Evolutionary conservation across 1,284 basidiomycete species (phyloP).

Genomic region (Tremellales sp.): DNA sequence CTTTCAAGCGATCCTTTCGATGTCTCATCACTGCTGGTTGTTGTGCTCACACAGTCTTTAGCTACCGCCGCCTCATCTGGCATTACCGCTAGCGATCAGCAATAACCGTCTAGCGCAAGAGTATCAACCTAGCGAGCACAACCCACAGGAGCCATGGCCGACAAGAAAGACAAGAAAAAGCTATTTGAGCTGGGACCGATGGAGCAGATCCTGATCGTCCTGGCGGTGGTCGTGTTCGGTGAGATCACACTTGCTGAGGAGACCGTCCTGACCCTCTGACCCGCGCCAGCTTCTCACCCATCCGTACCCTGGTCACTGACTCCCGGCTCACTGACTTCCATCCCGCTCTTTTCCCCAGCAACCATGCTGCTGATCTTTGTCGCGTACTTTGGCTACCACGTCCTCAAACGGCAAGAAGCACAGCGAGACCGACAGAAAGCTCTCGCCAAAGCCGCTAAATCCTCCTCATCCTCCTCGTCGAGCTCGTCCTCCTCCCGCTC

Average conservation of each 20-base stretch:
- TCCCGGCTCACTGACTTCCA: slow-evolving; percentile 10
- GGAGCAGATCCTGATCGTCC: slow-evolving; percentile 28
- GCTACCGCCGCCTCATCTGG: no score
- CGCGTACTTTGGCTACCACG: slow-evolving; percentile 32
- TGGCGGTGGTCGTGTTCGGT: slow-evolving; percentile 33
- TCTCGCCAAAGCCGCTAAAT: slow-evolving; percentile 15
- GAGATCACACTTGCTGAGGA: neutral
- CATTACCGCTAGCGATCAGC: no score
- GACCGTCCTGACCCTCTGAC: slow-evolving; percentile 4
- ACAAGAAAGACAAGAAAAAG: slow-evolving; percentile 13
- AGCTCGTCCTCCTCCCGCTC: slow-evolving; percentile 10
- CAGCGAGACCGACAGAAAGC: slow-evolving; percentile 21
- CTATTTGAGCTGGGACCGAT: slow-evolving; percentile 30
- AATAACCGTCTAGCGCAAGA: no score
- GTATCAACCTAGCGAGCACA: no score
- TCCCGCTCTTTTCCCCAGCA: slow-evolving; percentile 30
- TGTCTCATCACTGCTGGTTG: no score
- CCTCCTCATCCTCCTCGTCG: slow-evolving; percentile 13
- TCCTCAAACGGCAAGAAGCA: slow-evolving; percentile 31
- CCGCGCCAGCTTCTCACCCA: slow-evolving; percentile 16
- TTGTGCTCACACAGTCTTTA: no score
- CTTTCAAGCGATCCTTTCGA: no score
- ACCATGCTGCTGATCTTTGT: slow-evolving; percentile 32
- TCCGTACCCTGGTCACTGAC: slow-evolving; percentile 23
- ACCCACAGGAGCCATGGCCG: no score